Evolutionary conservation across 495 filamentous ascomycete species (phyloP), one percentile per base, ranked within the genome.

Genomic region (Xylaria intraflava): DNA sequence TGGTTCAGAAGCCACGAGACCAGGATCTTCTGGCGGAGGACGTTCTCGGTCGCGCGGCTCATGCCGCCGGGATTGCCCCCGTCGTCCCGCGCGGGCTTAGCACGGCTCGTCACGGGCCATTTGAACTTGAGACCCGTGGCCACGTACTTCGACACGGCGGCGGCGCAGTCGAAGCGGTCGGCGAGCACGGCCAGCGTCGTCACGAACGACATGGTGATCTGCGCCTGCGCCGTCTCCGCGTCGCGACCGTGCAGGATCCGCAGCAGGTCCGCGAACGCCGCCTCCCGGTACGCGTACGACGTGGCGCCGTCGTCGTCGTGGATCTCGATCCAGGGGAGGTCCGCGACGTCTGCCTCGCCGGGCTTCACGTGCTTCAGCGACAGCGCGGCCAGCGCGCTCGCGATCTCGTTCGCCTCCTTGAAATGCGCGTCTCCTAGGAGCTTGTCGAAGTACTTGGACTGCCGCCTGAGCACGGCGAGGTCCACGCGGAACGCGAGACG

Each of bases 161-260:
- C 46, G 2, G 77, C 51, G 54, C 77, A 79, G 57, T 81, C 78
- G 60, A 86, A 85, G 33, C 82, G 73, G 60, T 88, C 85, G 1
- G 83, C 83, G 23, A 87, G 69, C n/a, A 87, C 71, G 12, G 80
- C 77, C 22, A 88, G 67, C n/a, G 82, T 77, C 9, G 82, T 78
- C 7, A 87, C 65, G 46, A 79, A 78, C 6, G 70, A 59, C 55
- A 86, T 70, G 10, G 77, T 66, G 16, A 67, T 42, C 40, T 66
- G 68, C 36, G 66, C 68, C 40, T 67, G 68, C 22, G 65, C 69
- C 20, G 65, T 65, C 65, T 48, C 54, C 11, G 55, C 46, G 7
- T 68, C 56, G 6, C 59, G 55, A 16, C 73, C 70, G 62, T 87
- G 84, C 9, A 87, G 65, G 6, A 83, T 70, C 8, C 73, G 62